Evolutionary conservation across 805 yeast species (phyloP), one percentile per base, ranked within the genome.

Genomic region (Wickerhamiella parazyma): DNA sequence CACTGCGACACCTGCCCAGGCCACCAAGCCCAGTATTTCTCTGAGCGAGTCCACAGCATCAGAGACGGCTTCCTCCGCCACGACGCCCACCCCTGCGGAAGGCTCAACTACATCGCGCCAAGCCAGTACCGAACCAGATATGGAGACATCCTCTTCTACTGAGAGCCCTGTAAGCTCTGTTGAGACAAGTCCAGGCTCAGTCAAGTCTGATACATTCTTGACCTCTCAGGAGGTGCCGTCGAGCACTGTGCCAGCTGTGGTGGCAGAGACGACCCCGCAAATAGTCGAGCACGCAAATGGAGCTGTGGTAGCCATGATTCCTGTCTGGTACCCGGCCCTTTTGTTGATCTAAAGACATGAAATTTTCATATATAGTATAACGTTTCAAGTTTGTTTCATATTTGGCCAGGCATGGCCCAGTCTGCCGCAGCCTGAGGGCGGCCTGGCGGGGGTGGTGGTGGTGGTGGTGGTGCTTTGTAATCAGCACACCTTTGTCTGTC

Each of bases 401-500:
- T 3, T 4, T 28, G 31, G 8, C 8, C 24, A 21, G 24, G 8
- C 24, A 8, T 6, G 8, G 8, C 12, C 6, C 6, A 3, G 12
- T 28, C 14, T 11, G 12, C n/a, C 6, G 16, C 16, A 28, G 14
- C 3, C 26, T 12, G 31, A 28, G 14, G n/a, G 28, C 28, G 28
- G 28, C n/a, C n/a, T n/a, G n/a, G n/a, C n/a, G n/a, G n/a, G n/a
- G n/a, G n/a, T n/a, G n/a, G n/a, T n/a, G n/a, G n/a, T n/a, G n/a
- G n/a, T n/a, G n/a, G n/a, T n/a, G n/a, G n/a, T n/a, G n/a, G n/a
- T n/a, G n/a, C 16, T 4, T 14, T 7, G 12, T n/a, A 28, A 21
- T 33, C 35, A 33, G 35, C 35, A 17, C 12, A n/a, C 21, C 20
- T 5, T 19, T 33, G 38, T n/a, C 38, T 20, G 22, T 38, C 42